phyloP scores from a whole-genome alignment of 2,329 filamentous ascomycete species.

The Nothomitra cinnamomea region DNA sequence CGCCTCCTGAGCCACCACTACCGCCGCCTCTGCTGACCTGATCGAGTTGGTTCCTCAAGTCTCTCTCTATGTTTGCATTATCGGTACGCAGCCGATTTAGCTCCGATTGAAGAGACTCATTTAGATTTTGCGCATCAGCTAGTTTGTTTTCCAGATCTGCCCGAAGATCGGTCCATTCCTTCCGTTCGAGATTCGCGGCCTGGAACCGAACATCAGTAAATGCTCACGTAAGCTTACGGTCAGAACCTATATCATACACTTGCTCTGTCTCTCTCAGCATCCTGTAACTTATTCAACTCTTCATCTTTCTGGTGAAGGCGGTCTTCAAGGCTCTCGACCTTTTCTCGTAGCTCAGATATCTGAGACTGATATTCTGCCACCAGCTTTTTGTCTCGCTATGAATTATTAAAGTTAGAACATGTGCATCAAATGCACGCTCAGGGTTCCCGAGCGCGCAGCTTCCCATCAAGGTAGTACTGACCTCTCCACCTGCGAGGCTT shows the following conservation, averaged over 20 bases:
- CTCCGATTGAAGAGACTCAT: conserved; percentile 62
- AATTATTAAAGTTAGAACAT: neutral
- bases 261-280: conserved; percentile 37
- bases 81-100: conserved; percentile 56
- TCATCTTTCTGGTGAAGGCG: conserved; percentile 53
- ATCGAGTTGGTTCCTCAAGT: conserved; percentile 47
- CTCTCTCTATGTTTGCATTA: conserved; percentile 44
- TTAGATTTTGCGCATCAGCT: conserved; percentile 56
- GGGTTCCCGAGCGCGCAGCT: neutral
- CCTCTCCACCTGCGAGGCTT: conserved; percentile 27
- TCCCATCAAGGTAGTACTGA: conserved; percentile 11
- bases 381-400: conserved; percentile 47
- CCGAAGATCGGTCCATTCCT: conserved; percentile 52
- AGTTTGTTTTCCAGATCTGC: conserved; percentile 56
- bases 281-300: conserved; percentile 43
- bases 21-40: conserved; percentile 20
- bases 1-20: conserved; percentile 24
- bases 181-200: conserved; percentile 43
- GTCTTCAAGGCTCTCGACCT: conserved; percentile 53
- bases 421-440: neutral
- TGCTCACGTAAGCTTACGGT: conserved; percentile 1
- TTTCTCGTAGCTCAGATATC: conserved; percentile 56
- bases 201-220: conserved; percentile 10
- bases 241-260: conserved; percentile 19
- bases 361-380: conserved; percentile 69